Conservation (phyloP, 495 filamentous ascomycete species). For the Penicillium pulvis region DNA sequence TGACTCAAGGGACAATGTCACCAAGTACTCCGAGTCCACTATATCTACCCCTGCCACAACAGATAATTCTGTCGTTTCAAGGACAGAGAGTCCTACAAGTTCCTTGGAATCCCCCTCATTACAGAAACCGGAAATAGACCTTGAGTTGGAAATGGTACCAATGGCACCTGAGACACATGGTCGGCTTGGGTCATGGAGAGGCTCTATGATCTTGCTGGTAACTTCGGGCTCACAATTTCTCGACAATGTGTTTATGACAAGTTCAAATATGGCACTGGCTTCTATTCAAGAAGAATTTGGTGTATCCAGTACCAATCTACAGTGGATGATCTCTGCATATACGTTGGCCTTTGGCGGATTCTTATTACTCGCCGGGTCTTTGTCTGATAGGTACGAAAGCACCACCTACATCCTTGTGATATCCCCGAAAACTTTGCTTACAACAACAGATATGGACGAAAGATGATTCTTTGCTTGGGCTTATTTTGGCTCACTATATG, state of each 20-base stretch:
- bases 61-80: neutral
- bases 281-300: conserved; percentile 41
- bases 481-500: conserved; percentile 38
- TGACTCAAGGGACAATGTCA: neutral
- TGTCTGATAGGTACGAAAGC: conserved; percentile 37
- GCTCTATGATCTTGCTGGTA: conserved; percentile 36
- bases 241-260: conserved; percentile 45
- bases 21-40: conserved; percentile 24
- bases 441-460: conserved; percentile 34
- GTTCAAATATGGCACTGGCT: conserved; percentile 38
- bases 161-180: conserved; percentile 31
- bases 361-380: conserved; percentile 34
- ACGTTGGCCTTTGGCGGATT: conserved; percentile 42
- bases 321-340: conserved; percentile 46
- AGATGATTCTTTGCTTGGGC: conserved; percentile 36
- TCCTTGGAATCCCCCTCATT: conserved; percentile 22
- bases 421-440: neutral
- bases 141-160: conserved; percentile 17
- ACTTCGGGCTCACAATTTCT: conserved; percentile 43
- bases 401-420: too few species aligned
- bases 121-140: conserved; percentile 19
- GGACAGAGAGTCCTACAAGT: conserved; percentile 14
- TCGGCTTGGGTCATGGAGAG: conserved; percentile 35
- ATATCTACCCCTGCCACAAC: conserved; percentile 23
- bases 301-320: conserved; percentile 35